These are phyloP conservation scores for Crassisporium funariophilum DNA, from an alignment of 768 basidiomycete genomes.

Conservation along the genomic window DNA sequence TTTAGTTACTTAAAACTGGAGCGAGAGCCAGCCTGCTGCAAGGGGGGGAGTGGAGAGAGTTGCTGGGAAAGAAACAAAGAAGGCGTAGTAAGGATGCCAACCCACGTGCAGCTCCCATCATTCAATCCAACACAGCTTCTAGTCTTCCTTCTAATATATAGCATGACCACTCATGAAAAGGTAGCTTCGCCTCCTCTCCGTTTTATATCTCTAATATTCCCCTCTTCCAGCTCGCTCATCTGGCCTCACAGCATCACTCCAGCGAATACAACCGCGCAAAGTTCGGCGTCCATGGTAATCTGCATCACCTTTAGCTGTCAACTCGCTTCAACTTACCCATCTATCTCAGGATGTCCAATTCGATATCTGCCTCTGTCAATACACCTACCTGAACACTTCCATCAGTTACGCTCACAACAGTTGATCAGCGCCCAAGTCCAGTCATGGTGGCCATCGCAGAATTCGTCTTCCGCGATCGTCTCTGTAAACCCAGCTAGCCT, in stretches of 20 bases:
- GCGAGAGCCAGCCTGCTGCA: constrained; percentile 27
- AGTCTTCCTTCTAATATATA: too few species aligned
- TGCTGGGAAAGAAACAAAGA: constrained; percentile 25
- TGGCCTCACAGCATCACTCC: constrained; percentile 75
- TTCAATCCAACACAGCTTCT: too few species aligned
- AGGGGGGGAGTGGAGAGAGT: constrained; percentile 26
- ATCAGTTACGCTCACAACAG: constrained; percentile 56
- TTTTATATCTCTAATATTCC: constrained; percentile 8
- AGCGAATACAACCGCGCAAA: constrained; percentile 74
- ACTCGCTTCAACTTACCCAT: constrained; percentile 5
- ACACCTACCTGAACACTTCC: constrained; percentile 59
- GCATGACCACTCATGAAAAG: too few species aligned
- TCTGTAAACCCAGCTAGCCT: constrained; percentile 25
- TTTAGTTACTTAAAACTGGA: too few species aligned
- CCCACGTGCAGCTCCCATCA: too few species aligned
- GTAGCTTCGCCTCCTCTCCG: neutral
- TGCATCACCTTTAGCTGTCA: neutral
- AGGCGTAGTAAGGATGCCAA: too few species aligned
- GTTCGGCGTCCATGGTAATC: constrained; percentile 50
- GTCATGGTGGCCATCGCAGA: constrained; percentile 25
- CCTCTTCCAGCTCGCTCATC: constrained; percentile 45
- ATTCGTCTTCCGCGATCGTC: too few species aligned
- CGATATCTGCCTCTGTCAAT: constrained; percentile 66
- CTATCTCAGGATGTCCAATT: constrained; percentile 52
- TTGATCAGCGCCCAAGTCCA: constrained; percentile 29